phyloP scores from a whole-genome alignment of 1,284 basidiomycete genomes.

The Trichosporon sp. region DNA sequence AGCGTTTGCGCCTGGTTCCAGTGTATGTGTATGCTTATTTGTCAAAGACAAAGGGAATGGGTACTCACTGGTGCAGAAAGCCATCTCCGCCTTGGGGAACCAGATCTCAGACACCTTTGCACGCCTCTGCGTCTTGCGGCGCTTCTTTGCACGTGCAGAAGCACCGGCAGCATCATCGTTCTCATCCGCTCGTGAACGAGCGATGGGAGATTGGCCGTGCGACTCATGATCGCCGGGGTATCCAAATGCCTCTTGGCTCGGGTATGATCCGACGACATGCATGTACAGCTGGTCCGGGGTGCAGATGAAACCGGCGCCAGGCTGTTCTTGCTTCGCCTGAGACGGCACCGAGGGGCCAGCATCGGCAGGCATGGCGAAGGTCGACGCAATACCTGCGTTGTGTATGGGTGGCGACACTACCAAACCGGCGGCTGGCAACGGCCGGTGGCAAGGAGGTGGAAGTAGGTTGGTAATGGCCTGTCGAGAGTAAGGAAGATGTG shows the following conservation, averaged over 20 bases:
- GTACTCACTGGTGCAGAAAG: slow-evolving; percentile 35
- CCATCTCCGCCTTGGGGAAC: slow-evolving; percentile 33
- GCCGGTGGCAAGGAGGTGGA: slow-evolving; percentile 8
- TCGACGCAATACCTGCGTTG: background rate
- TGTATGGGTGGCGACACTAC: slow-evolving; percentile 11
- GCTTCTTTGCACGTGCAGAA: slow-evolving; percentile 33
- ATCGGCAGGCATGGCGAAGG: slow-evolving; percentile 16
- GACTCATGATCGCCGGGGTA: slow-evolving; percentile 27
- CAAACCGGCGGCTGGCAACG: slow-evolving; percentile 12
- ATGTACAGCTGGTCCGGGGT: slow-evolving; percentile 30
- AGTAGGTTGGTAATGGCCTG: slow-evolving; percentile 5
- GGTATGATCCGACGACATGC: slow-evolving; percentile 30
- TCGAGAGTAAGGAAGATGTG: background rate
- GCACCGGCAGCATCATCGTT: slow-evolving; percentile 21
- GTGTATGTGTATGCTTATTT: background rate
- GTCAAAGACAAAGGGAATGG: background rate
- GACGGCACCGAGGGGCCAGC: slow-evolving; percentile 12
- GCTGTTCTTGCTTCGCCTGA: slow-evolving; percentile 10
- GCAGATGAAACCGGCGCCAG: slow-evolving; percentile 18
- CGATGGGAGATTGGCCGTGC: slow-evolving; percentile 23
- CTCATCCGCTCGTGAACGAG: slow-evolving; percentile 21
- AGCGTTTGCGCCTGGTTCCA: background rate
- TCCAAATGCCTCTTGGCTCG: slow-evolving; percentile 27
- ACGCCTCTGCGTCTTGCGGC: slow-evolving; percentile 31
- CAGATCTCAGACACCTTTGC: slow-evolving; percentile 36